Evolutionary conservation across 2,329 filamentous ascomycete species (phyloP).

Genomic region (Botrytis elliptica): DNA sequence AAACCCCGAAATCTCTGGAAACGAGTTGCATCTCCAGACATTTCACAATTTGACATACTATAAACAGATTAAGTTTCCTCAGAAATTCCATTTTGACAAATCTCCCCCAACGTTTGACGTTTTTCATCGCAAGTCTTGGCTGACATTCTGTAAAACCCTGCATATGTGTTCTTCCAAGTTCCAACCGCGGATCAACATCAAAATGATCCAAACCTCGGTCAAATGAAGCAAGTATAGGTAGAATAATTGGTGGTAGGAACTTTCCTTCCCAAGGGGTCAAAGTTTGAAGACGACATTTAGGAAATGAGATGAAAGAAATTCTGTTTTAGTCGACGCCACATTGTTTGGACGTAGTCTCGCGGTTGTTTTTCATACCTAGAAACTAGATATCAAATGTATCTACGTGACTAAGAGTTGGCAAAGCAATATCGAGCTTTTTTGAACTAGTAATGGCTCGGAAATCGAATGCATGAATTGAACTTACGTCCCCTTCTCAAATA

Average conservation of each 20-base stretch:
- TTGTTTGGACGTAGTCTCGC: background rate
- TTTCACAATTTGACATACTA: background rate
- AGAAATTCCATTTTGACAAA: background rate
- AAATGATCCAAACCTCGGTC: background rate
- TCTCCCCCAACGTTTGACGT: background rate
- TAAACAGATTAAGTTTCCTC: slow-evolving; percentile 1
- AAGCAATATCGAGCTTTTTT: background rate
- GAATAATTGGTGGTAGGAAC: background rate
- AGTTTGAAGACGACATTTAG: background rate
- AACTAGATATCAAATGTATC: background rate
- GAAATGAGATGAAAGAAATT: background rate
- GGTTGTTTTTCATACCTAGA: background rate
- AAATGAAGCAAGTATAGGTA: background rate
- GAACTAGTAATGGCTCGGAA: background rate
- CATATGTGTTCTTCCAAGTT: background rate
- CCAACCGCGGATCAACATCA: background rate
- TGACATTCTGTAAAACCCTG: slow-evolving; percentile 13
- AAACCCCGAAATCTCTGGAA: slow-evolving; percentile 6
- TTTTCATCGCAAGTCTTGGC: slow-evolving; percentile 20
- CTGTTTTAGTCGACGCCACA: background rate
- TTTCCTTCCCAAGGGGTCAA: background rate
- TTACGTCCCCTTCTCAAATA: background rate
- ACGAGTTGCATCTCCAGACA: slow-evolving; percentile 3
- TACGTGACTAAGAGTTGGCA: background rate
- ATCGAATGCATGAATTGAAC: background rate